phyloP scores from a whole-genome alignment of 768 basidiomycete species.

The Lactarius evosmus region DNA sequence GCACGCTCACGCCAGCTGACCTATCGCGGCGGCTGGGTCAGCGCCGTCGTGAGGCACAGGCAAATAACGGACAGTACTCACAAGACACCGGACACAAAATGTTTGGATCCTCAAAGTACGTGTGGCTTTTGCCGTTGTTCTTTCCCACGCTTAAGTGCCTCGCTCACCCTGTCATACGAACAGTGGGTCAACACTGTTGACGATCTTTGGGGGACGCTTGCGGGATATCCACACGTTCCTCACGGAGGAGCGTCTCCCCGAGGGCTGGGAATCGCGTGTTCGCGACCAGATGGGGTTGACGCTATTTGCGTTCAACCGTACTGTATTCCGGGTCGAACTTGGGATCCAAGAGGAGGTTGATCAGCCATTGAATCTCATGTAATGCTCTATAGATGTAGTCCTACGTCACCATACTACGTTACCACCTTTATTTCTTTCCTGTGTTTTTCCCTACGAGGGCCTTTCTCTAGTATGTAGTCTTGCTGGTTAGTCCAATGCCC shows the following conservation, averaged over 20 bases:
- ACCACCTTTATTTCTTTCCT: too few species aligned
- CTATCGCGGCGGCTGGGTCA: constrained; percentile 55
- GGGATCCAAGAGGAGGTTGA: constrained; percentile 34
- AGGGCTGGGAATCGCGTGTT: constrained; percentile 65
- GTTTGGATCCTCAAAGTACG: constrained; percentile 68
- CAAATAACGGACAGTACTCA: constrained; percentile 54
- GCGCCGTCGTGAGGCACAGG: constrained; percentile 56
- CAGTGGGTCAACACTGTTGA: constrained; percentile 61
- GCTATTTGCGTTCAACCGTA: constrained; percentile 50
- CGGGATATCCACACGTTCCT: constrained; percentile 53
- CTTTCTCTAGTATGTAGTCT: too few species aligned
- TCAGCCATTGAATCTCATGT: constrained; percentile 14
- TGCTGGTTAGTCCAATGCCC: not conserved
- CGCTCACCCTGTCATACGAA: not conserved
- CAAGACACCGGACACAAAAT: constrained; percentile 50
- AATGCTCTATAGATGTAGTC: not conserved
- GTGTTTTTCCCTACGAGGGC: too few species aligned
- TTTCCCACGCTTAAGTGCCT: not conserved
- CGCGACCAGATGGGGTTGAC: constrained; percentile 59
- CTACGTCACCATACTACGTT: too few species aligned
- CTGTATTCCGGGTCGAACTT: constrained; percentile 34
- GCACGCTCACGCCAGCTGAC: constrained; percentile 53
- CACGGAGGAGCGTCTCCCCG: constrained; percentile 66
- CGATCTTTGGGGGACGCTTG: constrained; percentile 63
- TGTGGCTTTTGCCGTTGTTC: constrained; percentile 18